These are phyloP conservation scores for Amanita polypyramis DNA, from an alignment of 768 basidiomycete species.

Conservation along the genomic window DNA sequence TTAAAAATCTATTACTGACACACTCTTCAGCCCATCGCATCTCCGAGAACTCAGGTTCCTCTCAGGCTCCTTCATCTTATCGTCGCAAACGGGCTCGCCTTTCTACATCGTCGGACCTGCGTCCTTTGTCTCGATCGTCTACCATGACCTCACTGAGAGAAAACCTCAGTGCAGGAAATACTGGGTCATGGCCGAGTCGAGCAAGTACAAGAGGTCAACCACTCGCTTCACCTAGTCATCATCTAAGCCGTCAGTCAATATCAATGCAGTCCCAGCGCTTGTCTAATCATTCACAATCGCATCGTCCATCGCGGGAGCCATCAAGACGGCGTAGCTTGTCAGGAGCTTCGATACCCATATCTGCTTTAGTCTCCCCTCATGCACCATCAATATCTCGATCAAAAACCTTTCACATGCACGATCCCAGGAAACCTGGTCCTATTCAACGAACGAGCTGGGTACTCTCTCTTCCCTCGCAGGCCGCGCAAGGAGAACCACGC, in stretches of 20 bases:
- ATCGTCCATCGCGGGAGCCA: slow-evolving; percentile 21
- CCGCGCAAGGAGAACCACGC: slow-evolving; percentile 19
- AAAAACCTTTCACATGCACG: slow-evolving; percentile 67
- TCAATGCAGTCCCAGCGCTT: slow-evolving; percentile 13
- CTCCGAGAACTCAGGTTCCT: slow-evolving; percentile 32
- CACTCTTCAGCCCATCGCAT: slow-evolving; percentile 36
- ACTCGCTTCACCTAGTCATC: slow-evolving; percentile 13
- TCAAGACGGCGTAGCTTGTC: slow-evolving; percentile 47
- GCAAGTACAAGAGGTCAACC: slow-evolving; percentile 19
- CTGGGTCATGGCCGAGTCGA: slow-evolving; percentile 36
- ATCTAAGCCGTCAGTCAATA: slow-evolving; percentile 15
- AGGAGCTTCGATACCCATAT: slow-evolving; percentile 68
- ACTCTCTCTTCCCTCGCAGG: slow-evolving; percentile 32
- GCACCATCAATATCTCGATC: slow-evolving; percentile 59
- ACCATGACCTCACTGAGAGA: slow-evolving; percentile 13
- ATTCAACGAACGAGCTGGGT: slow-evolving; percentile 53
- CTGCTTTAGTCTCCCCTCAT: slow-evolving; percentile 68
- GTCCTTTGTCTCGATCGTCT: slow-evolving; percentile 14
- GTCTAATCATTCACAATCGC: slow-evolving; percentile 14
- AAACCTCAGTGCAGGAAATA: slow-evolving; percentile 27
- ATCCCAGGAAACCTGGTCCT: slow-evolving; percentile 58
- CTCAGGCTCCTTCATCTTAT: slow-evolving; percentile 63
- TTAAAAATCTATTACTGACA: slow-evolving; percentile 10
- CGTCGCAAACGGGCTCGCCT: slow-evolving; percentile 62
- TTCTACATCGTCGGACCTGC: slow-evolving; percentile 31